These are phyloP conservation scores for Suillus cothurnatus DNA, from an alignment of 768 basidiomycete genomes.

Conservation along the genomic window DNA sequence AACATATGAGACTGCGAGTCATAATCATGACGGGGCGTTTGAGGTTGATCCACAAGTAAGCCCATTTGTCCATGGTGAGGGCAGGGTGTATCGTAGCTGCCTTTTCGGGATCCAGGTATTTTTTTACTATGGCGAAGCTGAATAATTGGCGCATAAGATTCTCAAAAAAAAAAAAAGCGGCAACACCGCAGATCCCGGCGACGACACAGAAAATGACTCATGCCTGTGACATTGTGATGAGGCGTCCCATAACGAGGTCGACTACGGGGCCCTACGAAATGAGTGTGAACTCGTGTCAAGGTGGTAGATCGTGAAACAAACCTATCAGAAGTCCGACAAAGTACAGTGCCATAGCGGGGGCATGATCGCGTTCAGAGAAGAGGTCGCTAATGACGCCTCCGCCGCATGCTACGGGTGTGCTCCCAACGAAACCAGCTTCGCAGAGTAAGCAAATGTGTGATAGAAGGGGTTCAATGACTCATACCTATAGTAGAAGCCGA, in stretches of 20 bases:
- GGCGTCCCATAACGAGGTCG: conserved; percentile 50
- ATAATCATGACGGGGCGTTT: conserved; percentile 62
- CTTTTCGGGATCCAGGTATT: conserved; percentile 47
- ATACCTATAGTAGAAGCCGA: conserved; percentile 71
- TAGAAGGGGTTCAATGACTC: conserved; percentile 22
- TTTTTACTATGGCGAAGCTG: conserved; percentile 22
- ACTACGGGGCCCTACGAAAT: conserved; percentile 44
- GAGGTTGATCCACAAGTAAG: conserved; percentile 63
- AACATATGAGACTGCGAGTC: conserved; percentile 64
- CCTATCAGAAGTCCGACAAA: conserved; percentile 64
- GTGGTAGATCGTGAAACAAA: conserved; percentile 13
- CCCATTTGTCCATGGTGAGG: conserved; percentile 31
- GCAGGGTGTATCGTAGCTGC: conserved; percentile 32
- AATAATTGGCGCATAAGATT: not conserved
- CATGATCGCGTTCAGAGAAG: conserved; percentile 63
- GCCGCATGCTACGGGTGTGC: conserved; percentile 64
- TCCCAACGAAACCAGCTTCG: conserved; percentile 63
- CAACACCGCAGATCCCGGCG: not conserved
- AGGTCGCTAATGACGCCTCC: conserved; percentile 67
- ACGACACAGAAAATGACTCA: not conserved
- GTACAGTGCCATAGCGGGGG: conserved; percentile 71
- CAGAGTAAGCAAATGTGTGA: not conserved
- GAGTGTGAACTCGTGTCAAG: conserved; percentile 1
- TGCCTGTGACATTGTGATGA: no score
- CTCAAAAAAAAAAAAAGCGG: not conserved